Evolutionary conservation across 495 filamentous ascomycete species (phyloP), one percentile per base, ranked within the genome.

Genomic region (Haplographium delicatum): DNA sequence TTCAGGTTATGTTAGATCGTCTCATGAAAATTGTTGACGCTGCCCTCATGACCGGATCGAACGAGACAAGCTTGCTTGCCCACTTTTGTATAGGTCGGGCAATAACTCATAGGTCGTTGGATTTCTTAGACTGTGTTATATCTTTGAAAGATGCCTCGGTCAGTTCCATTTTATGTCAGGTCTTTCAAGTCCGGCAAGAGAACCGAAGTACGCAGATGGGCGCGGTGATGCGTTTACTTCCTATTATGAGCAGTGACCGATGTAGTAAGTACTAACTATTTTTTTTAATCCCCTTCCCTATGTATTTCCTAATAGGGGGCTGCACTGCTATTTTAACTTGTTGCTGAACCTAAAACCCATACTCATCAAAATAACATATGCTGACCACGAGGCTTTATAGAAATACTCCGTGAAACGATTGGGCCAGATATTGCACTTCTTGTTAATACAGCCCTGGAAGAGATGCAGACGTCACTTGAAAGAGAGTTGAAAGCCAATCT

Each of bases 381-480:
- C n/a, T n/a, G n/a, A n/a, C n/a, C n/a, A n/a, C n/a, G n/a, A n/a
- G n/a, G n/a, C n/a, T n/a, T n/a, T n/a, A n/a, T n/a, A n/a, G n/a
- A n/a, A n/a, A n/a, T n/a, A n/a, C n/a, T n/a, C 6, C 39, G 20
- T 11, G 2, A 3, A 9, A n/a, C 23, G 7, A 23, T 43, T 43
- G 39, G 20, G 13, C 19, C 5, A 6, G 20, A 43, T n/a, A 13
- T 43, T 2, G 20, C 20, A 43, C 23, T 6, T 15, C 19, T 43
- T 4, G 23, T 43, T 5, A 24, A n/a, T 13, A 22, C 4, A 7
- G 6, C 55, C 8, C 43, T 64, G 5, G 65, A 68, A 3, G 48
- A 55, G 4, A 58, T 72, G 24, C 25, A 58, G 6, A 50, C 24
- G 13, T 61, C 58, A 1, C 19, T 71, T 7, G 43, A 42, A 25